phyloP scores from a whole-genome alignment of 768 basidiomycete species.

The Chalciporus piperatus region DNA sequence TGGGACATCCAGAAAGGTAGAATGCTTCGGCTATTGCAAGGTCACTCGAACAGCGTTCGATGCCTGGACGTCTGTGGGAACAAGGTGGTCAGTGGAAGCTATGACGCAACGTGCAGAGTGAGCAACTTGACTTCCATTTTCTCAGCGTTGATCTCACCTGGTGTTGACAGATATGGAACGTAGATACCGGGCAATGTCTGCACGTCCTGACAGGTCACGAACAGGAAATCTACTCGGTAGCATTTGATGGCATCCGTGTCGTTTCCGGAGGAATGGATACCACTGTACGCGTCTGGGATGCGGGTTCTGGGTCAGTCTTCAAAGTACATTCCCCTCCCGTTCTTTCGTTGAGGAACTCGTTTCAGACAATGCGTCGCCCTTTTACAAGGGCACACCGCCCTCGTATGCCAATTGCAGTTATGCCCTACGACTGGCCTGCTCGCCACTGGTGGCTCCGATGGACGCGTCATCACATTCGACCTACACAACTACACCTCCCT shows the following conservation, averaged over 20 bases:
- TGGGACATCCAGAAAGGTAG: constrained; percentile 91
- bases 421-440: constrained; percentile 53
- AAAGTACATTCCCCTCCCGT: background rate
- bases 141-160: constrained; percentile 1
- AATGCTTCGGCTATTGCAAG: constrained; percentile 60
- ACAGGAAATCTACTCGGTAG: constrained; percentile 88
- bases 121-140: constrained; percentile 18
- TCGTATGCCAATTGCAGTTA: constrained; percentile 89
- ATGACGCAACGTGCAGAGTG: constrained; percentile 85
- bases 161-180: constrained; percentile 70
- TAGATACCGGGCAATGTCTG: constrained; percentile 86
- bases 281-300: constrained; percentile 91
- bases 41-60: constrained; percentile 80
- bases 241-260: constrained; percentile 80
- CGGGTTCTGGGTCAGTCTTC: constrained; percentile 68
- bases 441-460: constrained; percentile 86
- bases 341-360: background rate
- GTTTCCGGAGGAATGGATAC: constrained; percentile 91
- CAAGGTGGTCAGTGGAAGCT: constrained; percentile 86
- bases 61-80: constrained; percentile 87
- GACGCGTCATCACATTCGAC: constrained; percentile 74
- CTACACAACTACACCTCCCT: constrained; percentile 43
- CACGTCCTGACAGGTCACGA: constrained; percentile 80
- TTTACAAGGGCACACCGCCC: constrained; percentile 86
- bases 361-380: constrained; percentile 76